Conservation (phyloP, 2,329 filamentous ascomycete genomes). For the Aspergillus sp. region DNA sequence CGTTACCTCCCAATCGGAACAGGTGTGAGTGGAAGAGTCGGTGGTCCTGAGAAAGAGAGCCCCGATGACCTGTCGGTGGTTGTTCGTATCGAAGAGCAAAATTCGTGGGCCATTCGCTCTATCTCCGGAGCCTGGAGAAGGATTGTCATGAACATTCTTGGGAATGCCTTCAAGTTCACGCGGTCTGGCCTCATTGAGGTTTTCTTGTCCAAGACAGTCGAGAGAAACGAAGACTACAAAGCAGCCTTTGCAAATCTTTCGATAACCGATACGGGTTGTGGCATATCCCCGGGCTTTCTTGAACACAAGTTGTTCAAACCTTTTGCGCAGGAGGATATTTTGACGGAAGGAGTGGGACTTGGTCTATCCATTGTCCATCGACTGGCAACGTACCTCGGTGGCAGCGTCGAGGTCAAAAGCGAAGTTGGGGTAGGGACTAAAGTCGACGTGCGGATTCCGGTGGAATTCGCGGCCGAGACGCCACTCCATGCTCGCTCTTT, state of each 20-base stretch:
- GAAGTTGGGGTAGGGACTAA: conserved; percentile 27
- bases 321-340: conserved; percentile 60
- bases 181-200: conserved; percentile 32
- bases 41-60: not conserved
- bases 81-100: conserved; percentile 26
- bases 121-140: conserved; percentile 31
- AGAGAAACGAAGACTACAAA: conserved; percentile 11
- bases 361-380: conserved; percentile 62
- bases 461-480: conserved; percentile 9
- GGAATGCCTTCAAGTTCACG: conserved; percentile 40
- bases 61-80: conserved; percentile 25
- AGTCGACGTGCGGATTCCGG: conserved; percentile 29
- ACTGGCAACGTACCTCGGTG: conserved; percentile 58
- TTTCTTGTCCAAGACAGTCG: conserved; percentile 17
- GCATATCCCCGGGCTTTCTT: conserved; percentile 61
- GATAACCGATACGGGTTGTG: conserved; percentile 62
- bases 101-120: conserved; percentile 30
- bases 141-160: conserved; percentile 38
- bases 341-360: conserved; percentile 61
- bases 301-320: conserved; percentile 58
- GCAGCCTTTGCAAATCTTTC: conserved; percentile 33
- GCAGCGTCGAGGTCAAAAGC: conserved; percentile 55
- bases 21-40: conserved; percentile 3
- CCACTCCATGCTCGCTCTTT: not conserved
- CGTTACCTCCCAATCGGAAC: conserved; percentile 12